phyloP scores from a whole-genome alignment of 768 basidiomycete genomes.

The Tylopilus rubrobrunneus region DNA sequence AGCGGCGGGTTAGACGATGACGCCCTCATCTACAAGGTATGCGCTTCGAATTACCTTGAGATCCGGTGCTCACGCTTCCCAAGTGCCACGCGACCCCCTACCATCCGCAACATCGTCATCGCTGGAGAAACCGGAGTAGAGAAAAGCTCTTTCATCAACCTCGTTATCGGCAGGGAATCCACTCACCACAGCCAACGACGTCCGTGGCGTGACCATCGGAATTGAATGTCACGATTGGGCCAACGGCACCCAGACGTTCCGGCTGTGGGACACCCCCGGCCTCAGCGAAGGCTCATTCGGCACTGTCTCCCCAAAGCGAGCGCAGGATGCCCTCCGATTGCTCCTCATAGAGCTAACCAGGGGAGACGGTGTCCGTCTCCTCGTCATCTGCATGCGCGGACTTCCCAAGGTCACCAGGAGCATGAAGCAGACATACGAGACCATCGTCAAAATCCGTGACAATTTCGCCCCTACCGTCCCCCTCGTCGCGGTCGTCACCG shows the following conservation, averaged over 20 bases:
- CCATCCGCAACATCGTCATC: constrained; percentile 27
- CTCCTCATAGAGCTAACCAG: constrained; percentile 20
- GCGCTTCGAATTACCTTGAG: background rate
- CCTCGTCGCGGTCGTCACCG: constrained; percentile 28
- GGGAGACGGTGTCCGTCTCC: constrained; percentile 22
- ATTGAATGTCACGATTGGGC: constrained; percentile 17
- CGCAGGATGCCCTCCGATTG: constrained; percentile 24
- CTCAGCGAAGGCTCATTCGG: constrained; percentile 28
- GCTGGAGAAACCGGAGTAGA: constrained; percentile 30
- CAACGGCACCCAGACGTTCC: constrained; percentile 16
- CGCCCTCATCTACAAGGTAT: constrained; percentile 4
- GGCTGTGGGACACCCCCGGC: constrained; percentile 32
- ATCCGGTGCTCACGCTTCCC: constrained; percentile 6
- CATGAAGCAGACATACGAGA: constrained; percentile 28
- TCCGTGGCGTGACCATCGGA: constrained; percentile 22
- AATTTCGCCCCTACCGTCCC: constrained; percentile 17
- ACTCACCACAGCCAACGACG: constrained; percentile 22
- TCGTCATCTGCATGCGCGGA: constrained; percentile 28
- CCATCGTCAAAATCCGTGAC: constrained; percentile 20
- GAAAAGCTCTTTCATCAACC: constrained; percentile 31
- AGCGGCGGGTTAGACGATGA: constrained; percentile 7
- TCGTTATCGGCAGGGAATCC: constrained; percentile 21
- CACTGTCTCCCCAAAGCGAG: constrained; percentile 20
- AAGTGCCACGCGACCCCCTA: constrained; percentile 8
- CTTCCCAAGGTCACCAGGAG: constrained; percentile 19